These are phyloP conservation scores for Rhodomyrtus psidioides DNA, from an alignment of 441 rosid genomes.

Conservation along the genomic window DNA sequence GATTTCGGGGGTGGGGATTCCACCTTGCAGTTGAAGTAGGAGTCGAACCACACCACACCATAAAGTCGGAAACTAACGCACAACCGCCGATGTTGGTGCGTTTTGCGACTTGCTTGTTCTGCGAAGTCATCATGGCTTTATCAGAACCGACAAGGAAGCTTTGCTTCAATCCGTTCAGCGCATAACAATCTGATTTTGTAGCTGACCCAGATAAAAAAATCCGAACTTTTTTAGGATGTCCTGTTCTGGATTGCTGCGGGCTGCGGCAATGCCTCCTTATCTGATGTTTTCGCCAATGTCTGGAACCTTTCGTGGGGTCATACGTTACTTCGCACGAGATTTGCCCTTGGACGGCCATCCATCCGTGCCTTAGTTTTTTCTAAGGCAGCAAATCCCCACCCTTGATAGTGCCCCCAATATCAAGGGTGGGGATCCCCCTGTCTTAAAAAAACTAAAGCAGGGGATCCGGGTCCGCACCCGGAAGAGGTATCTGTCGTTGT, in stretches of 20 bases:
- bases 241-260: neutral
- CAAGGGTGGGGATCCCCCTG: too few relatives aligned
- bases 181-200: neutral
- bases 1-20: neutral
- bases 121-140: neutral
- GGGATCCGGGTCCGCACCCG: too few relatives aligned
- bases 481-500: neutral
- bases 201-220: too few relatives aligned
- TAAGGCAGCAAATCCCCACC: too few relatives aligned
- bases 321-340: neutral
- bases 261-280: neutral
- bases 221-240: neutral
- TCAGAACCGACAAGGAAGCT: neutral
- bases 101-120: neutral
- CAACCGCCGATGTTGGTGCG: conserved; percentile 4
- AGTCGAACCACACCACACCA: neutral
- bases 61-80: conserved; percentile 15
- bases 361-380: too few relatives aligned
- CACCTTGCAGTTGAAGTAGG: neutral
- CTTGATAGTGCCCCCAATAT: too few relatives aligned
- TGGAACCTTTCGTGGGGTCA: neutral
- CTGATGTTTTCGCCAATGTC: neutral
- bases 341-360: neutral
- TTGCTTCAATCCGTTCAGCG: neutral
- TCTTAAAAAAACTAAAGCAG: too few relatives aligned